Evolutionary conservation across 768 basidiomycete genomes (phyloP), one percentile per base, ranked within the genome.

Genomic region (Cystobasidium ongulense): DNA sequence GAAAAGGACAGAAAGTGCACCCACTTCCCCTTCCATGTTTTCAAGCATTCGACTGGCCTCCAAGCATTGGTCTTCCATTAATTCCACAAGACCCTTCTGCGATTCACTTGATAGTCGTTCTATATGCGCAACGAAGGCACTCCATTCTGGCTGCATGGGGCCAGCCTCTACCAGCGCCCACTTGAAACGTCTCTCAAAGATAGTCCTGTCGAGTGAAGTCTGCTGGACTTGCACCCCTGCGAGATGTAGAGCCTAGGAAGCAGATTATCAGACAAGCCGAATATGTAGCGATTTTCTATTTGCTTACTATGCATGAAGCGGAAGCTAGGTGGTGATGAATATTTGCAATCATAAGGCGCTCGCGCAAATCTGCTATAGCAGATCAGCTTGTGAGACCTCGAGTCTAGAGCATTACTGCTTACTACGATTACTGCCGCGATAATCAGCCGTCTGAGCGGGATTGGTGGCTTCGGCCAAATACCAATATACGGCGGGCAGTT

Each of bases 401-500:
- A 17, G 21, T 3, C 46, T 11, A 50, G 46, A 39, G 7, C 18
- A 17, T 11, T n/a, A 4, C 46, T 21, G 18, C 46, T 21, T 21
- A 50, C 46, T 50, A 3, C 10, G 46, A 21, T 50, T 50, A 3
- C n/a, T 11, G 15, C 46, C 46, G 21, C 46, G 46, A 50, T 11
- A 31, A 25, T 38, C 57, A 4, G 57, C 8, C 4, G 2, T 18
- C 29, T 61, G 31, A 11, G 29, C 57, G 2, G 57, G 57, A 61
- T 31, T 38, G 3, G 36, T 31, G 2, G 29, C 57, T 33, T 61
- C 36, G 2, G n/a, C 46, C 13, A 71, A 23, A 31, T 71, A 71
- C 73, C 73, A 74, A 38, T 41, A 68, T 1, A 67, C 25, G 43
- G 33, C n/a, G 13, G 65, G 33, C 3, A 39, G 33, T 36, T 74